Percentiles rank a stretch among this genome's conserved stretches.
Evolutionary conservation across 371 early-diverging fungal genomes (phyloP).

Genomic region (Mortierella sp.): DNA sequence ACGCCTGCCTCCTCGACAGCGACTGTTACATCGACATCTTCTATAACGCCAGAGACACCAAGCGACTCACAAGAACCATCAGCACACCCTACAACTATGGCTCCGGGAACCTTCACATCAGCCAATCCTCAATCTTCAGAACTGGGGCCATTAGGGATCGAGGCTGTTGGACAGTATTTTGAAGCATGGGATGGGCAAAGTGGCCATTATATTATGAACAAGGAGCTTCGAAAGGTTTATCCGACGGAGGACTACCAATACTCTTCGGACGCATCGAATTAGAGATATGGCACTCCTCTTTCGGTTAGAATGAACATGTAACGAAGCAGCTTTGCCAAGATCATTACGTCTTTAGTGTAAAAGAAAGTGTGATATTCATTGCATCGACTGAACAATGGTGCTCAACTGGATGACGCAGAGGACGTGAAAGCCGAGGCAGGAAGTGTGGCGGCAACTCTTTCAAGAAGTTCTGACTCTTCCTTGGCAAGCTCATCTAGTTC

Average conservation of each 20-base stretch:
- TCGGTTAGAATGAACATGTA: too few species aligned
- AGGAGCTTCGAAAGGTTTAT: slow-evolving; percentile 44
- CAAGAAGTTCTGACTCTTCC: slow-evolving; percentile 36
- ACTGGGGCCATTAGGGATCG: slow-evolving; percentile 42
- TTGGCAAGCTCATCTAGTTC: slow-evolving; percentile 42
- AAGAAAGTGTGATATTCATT: too few species aligned
- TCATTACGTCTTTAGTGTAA: too few species aligned
- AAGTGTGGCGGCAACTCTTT: slow-evolving; percentile 31
- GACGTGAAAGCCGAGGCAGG: slow-evolving; percentile 21
- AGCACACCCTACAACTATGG: not conserved
- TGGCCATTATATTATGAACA: slow-evolving; percentile 50
- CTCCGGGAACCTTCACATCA: not conserved
- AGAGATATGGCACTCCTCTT: not conserved
- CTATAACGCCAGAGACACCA: not conserved
- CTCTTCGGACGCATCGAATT: not conserved
- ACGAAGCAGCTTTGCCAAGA: too few species aligned
- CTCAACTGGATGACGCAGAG: slow-evolving; percentile 2
- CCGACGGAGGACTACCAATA: slow-evolving; percentile 43
- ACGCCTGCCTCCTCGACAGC: not conserved
- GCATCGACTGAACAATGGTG: too few species aligned
- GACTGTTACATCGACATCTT: not conserved
- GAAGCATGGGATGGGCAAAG: slow-evolving; percentile 44
- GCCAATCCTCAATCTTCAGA: slow-evolving; percentile 26
- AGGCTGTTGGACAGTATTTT: slow-evolving; percentile 45
- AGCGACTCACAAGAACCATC: not conserved